Evolutionary conservation across 2,329 filamentous ascomycete species (phyloP).

Genomic region (Colletotrichum acutatum): DNA sequence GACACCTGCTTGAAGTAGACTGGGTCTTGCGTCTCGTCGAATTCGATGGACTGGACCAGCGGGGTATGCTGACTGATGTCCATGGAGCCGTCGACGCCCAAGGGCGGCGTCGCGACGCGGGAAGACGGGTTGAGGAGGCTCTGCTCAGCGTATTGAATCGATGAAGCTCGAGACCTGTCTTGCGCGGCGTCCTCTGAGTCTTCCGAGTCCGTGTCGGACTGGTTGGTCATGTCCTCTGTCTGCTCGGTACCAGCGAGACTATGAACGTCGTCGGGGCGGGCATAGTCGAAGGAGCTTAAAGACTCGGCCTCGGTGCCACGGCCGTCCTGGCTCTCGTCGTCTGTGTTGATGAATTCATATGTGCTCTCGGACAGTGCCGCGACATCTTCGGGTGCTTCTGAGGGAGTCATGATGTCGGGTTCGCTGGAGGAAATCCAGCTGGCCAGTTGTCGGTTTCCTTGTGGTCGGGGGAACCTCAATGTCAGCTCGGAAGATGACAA

Average conservation of each 20-base stretch:
- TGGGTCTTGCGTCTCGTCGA: constrained; percentile 53
- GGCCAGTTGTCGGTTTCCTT: constrained; percentile 65
- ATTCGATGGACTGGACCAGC: constrained; percentile 53
- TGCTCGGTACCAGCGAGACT: constrained; percentile 62
- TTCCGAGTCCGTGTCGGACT: constrained; percentile 30
- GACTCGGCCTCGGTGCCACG: constrained; percentile 60
- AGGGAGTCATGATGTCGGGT: constrained; percentile 65
- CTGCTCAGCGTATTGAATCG: constrained; percentile 62
- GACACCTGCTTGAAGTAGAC: constrained; percentile 51
- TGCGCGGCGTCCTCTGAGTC: constrained; percentile 36
- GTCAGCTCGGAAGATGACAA: constrained; percentile 58
- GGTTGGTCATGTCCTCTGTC: constrained; percentile 48
- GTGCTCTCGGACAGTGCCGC: constrained; percentile 66
- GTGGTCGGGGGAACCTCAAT: constrained; percentile 66
- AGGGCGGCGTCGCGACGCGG: constrained; percentile 24
- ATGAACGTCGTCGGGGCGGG: constrained; percentile 62
- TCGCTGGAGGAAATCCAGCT: constrained; percentile 70
- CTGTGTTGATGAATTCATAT: constrained; percentile 67
- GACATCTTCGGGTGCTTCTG: constrained; percentile 55
- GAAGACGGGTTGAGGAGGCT: constrained; percentile 56
- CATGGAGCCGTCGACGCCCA: constrained; percentile 35
- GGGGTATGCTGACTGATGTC: constrained; percentile 34
- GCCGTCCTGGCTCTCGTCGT: constrained; percentile 64
- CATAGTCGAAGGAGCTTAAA: constrained; percentile 60
- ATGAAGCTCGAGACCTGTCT: constrained; percentile 46